Base-by-base conservation (phyloP, 176 grass and related monocot species). In the Carex pumila region DNA sequence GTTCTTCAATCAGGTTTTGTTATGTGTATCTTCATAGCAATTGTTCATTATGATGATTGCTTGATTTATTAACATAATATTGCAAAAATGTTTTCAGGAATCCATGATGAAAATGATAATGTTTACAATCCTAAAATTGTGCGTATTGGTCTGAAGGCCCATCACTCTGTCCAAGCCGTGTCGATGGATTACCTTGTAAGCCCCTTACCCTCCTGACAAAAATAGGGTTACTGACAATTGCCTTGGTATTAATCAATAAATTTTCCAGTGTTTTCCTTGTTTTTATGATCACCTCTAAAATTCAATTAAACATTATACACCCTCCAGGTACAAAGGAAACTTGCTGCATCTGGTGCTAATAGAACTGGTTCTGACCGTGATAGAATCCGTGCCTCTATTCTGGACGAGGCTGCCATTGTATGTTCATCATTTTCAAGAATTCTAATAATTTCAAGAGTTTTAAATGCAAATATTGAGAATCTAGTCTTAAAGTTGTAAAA, bases 151-250 rank as follows among this genome's bases (percentile, higher is more conserved):
- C 69, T 98, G 58, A 98, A 98, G 82, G 77, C 95, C 1, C 95
- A 94, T 82, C 95, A 98, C 87, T 98, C 91, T 37, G 95, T 98
- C 79, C 92, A 93, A 94, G 91, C 92, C 22, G 95, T 98, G 61
- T 98, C 92, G 13, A 98, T 94, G 92, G 92, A 98, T 91, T 90
- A 98, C 80, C 87, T 98, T 84, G 95, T 98, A 87, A 2, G 90
- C 41, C 76, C 63, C 66, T 45, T 4, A n/a, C 11, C 53, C 34
- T 43, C 49, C 72, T 32, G 49, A 32, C 21, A 54, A 56, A 55
- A 49, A 55, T 14, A 50, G 19, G 49, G 22, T 76, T 12, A 55
- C 49, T 6, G 52, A 21, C 21, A 30, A 31, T 25, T 70, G 39
- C n/a, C 7, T 72, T 47, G 39, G 18, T 72, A 15, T 13, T 13